Percentiles rank a stretch among this genome's conserved stretches.
Conservation (phyloP, 2,329 filamentous ascomycete species). For the Apiospora saccharicola region DNA sequence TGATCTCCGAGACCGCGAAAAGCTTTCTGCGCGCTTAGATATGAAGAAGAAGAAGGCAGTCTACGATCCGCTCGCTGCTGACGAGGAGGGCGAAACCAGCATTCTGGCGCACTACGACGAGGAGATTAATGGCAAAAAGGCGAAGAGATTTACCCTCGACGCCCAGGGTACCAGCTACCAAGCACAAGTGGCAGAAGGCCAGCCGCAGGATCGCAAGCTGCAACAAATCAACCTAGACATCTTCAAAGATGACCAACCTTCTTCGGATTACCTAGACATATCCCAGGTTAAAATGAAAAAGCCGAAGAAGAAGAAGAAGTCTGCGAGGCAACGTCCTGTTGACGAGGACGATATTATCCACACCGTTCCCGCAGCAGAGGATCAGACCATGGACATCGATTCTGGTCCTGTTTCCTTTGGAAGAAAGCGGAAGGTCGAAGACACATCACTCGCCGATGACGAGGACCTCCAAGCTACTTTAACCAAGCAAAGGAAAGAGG, state of each 20-base stretch:
- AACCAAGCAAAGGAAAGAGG: slow-evolving; percentile 80
- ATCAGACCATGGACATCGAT: slow-evolving; percentile 79
- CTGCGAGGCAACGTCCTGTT: slow-evolving; percentile 72
- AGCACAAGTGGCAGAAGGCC: slow-evolving; percentile 65
- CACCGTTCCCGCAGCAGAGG: slow-evolving; percentile 46
- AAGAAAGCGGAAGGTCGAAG: slow-evolving; percentile 71
- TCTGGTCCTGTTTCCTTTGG: slow-evolving; percentile 50
- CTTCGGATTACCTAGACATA: slow-evolving; percentile 88
- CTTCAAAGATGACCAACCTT: slow-evolving; percentile 66
- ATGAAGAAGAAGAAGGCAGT: slow-evolving; percentile 89
- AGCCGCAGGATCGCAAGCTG: slow-evolving; percentile 66
- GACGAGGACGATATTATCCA: slow-evolving; percentile 69
- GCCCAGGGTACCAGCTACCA: slow-evolving; percentile 72
- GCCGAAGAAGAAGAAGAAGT: slow-evolving; percentile 90
- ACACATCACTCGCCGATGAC: slow-evolving; percentile 82
- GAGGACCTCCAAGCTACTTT: slow-evolving; percentile 90
- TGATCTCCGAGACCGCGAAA: slow-evolving; percentile 74
- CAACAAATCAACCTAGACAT: slow-evolving; percentile 78
- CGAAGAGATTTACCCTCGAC: slow-evolving; percentile 87
- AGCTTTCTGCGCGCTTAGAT: slow-evolving; percentile 77
- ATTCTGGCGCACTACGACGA: slow-evolving; percentile 95
- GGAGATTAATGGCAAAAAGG: slow-evolving; percentile 89
- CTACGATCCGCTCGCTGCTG: slow-evolving; percentile 84
- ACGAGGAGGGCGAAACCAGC: slow-evolving; percentile 68
- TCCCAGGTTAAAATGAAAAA: slow-evolving; percentile 94